phyloP scores from a whole-genome alignment of 2,329 filamentous ascomycete genomes.

The Fonsecaea erecta region DNA sequence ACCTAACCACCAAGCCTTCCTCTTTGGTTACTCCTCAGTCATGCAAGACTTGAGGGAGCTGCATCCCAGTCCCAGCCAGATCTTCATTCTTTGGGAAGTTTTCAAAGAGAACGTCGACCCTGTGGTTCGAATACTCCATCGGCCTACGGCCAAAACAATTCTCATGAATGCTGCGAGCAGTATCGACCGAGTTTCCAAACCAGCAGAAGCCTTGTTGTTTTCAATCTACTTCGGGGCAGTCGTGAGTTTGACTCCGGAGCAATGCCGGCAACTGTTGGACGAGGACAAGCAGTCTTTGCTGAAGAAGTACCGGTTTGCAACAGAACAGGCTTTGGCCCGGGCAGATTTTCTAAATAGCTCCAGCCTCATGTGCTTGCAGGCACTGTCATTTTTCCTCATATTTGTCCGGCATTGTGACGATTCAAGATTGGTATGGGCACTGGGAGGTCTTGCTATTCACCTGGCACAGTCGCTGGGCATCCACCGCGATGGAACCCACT shows the following conservation, averaged over 20 bases:
- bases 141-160: slow-evolving; percentile 57
- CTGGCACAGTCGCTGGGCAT: slow-evolving; percentile 45
- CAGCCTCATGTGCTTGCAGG: slow-evolving; percentile 66
- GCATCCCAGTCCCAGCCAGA: slow-evolving; percentile 59
- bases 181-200: slow-evolving; percentile 55
- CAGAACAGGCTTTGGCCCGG: slow-evolving; percentile 67
- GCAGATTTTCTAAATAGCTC: slow-evolving; percentile 67
- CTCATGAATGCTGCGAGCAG: slow-evolving; percentile 57
- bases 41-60: slow-evolving; percentile 60
- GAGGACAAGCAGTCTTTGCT: slow-evolving; percentile 57
- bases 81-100: slow-evolving; percentile 60
- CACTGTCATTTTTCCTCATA: slow-evolving; percentile 66
- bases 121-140: slow-evolving; percentile 64
- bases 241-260: slow-evolving; percentile 53
- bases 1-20: slow-evolving; percentile 60
- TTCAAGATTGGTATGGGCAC: slow-evolving; percentile 51
- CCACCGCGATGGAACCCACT: slow-evolving; percentile 55
- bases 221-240: slow-evolving; percentile 64
- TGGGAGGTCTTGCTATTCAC: slow-evolving; percentile 49
- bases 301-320: slow-evolving; percentile 63
- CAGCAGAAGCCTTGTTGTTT: slow-evolving; percentile 63
- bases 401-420: slow-evolving; percentile 54
- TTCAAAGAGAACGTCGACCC: slow-evolving; percentile 67
- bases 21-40: slow-evolving; percentile 65
- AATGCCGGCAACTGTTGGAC: slow-evolving; percentile 57